Percentiles rank a stretch among this genome's conserved stretches.
phyloP scores from a whole-genome alignment of 352 stramenopile species.

The Phytopythium kandeliae region DNA sequence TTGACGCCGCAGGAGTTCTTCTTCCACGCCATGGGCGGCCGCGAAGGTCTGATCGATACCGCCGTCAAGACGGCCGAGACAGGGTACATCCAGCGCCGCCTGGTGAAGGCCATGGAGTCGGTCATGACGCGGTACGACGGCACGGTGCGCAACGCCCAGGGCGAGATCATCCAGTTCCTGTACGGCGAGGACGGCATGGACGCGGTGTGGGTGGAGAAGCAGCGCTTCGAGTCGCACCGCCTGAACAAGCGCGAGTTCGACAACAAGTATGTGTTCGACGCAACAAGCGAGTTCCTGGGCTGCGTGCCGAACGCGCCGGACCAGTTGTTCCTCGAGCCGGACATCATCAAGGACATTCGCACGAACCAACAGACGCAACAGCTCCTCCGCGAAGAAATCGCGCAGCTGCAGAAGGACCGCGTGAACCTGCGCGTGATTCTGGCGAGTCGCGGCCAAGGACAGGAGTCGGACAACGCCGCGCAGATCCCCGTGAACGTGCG shows the following conservation, averaged over 20 bases:
- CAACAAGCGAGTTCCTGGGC: slow-evolving; percentile 92
- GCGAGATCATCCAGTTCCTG: slow-evolving; percentile 85
- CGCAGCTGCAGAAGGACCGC: slow-evolving; percentile 94
- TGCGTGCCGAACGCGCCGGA: slow-evolving; percentile 79
- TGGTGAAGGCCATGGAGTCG: slow-evolving; percentile 99
- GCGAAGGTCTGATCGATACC: slow-evolving; percentile 99
- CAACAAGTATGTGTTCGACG: slow-evolving; percentile 90
- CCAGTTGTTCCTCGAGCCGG: slow-evolving; percentile 78
- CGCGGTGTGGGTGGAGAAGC: slow-evolving; percentile 99
- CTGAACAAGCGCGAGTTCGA: slow-evolving; percentile 94
- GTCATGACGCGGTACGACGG: slow-evolving; percentile 99
- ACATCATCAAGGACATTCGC: slow-evolving; percentile 90
- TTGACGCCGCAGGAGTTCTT: slow-evolving; percentile 97
- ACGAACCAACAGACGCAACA: slow-evolving; percentile 93
- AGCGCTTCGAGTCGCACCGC: slow-evolving; percentile 89
- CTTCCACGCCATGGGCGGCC: slow-evolving; percentile 99
- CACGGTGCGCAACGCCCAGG: slow-evolving; percentile 94
- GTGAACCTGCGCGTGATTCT: slow-evolving; percentile 93
- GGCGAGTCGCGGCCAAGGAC: slow-evolving; percentile 91
- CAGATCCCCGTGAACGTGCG: slow-evolving; percentile 92
- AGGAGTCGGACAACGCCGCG: slow-evolving; percentile 88
- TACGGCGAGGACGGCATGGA: slow-evolving; percentile 99
- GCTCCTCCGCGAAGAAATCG: slow-evolving; percentile 91
- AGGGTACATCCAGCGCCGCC: slow-evolving; percentile 98
- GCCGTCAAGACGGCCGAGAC: slow-evolving; percentile 99